A percentile compares a stretch with the other conserved stretches of the same genome.
These are phyloP conservation scores for Knoxia roxburghii DNA, from an alignment of 257 asterid species.

Conservation along the genomic window DNA sequence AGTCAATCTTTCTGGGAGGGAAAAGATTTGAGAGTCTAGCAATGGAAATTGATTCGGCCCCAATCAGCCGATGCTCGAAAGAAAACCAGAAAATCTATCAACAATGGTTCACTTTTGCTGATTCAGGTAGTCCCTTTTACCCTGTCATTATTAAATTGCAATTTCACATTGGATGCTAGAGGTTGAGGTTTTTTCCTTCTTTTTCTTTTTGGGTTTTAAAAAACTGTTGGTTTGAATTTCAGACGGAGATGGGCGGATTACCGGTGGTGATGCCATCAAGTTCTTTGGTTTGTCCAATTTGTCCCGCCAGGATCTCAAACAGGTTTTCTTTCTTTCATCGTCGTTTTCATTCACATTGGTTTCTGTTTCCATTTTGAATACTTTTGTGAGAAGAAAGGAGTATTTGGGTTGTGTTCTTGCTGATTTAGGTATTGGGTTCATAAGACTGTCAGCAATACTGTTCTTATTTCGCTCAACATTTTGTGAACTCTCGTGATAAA, in stretches of 20 bases:
- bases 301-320: conserved; percentile 92
- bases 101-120: conserved; percentile 69
- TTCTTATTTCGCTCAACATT: not conserved
- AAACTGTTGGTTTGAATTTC: not conserved
- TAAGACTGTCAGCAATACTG: not conserved
- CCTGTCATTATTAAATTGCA: not conserved
- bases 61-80: conserved; percentile 73
- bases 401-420: not conserved
- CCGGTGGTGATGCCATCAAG: conserved; percentile 82
- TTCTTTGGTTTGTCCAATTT: conserved; percentile 76
- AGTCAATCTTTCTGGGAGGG: not conserved
- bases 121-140: conserved; percentile 51
- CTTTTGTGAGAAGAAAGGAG: not conserved
- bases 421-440: not conserved
- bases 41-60: conserved; percentile 82
- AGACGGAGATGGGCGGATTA: conserved; percentile 94
- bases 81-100: conserved; percentile 82
- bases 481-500: not conserved
- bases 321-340: conserved; percentile 28
- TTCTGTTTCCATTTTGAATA: not conserved
- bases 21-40: not conserved
- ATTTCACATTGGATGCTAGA: not conserved
- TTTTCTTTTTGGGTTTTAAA: not conserved
- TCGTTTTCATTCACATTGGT: too few species aligned
- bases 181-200: not conserved